These are phyloP conservation scores for Pythium phragmiticola DNA, from an alignment of 352 stramenopile species.

Conservation along the genomic window DNA sequence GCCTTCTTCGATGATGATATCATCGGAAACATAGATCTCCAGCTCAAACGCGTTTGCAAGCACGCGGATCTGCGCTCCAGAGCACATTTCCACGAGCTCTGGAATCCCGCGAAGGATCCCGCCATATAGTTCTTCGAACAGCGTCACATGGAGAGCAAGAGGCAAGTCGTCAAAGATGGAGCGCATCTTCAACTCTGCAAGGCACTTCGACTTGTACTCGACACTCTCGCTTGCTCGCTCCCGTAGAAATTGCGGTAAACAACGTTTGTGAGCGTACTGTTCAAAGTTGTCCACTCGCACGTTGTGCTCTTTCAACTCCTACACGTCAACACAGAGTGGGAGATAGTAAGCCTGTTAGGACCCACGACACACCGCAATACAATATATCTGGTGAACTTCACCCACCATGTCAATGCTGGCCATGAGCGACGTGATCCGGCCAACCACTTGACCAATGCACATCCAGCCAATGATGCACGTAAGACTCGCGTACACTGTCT, in stretches of 20 bases:
- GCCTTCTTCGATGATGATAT: slow-evolving; percentile 55
- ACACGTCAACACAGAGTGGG: background rate
- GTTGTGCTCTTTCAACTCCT: slow-evolving; percentile 43
- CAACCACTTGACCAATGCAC: slow-evolving; percentile 71
- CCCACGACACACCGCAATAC: background rate
- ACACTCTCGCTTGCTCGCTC: slow-evolving; percentile 54
- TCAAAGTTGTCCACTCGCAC: slow-evolving; percentile 59
- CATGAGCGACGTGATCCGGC: slow-evolving; percentile 68
- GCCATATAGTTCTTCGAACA: slow-evolving; percentile 63
- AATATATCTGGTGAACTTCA: background rate
- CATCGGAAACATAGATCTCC: slow-evolving; percentile 55
- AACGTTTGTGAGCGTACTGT: slow-evolving; percentile 53
- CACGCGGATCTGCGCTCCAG: slow-evolving; percentile 34
- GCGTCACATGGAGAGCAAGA: slow-evolving; percentile 26
- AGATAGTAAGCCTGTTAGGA: background rate
- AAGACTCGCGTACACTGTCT: slow-evolving; percentile 51
- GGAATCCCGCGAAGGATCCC: slow-evolving; percentile 31
- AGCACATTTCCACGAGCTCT: slow-evolving; percentile 30
- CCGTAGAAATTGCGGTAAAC: slow-evolving; percentile 40
- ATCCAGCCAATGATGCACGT: slow-evolving; percentile 75
- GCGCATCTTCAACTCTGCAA: slow-evolving; percentile 40
- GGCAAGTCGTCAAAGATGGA: slow-evolving; percentile 49
- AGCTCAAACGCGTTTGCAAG: slow-evolving; percentile 45
- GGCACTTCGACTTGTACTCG: slow-evolving; percentile 52
- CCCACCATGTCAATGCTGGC: slow-evolving; percentile 49